A percentile compares a stretch with the other conserved stretches of the same genome.
These are phyloP conservation scores for Anisogramma anomala DNA, from an alignment of 2,329 filamentous ascomycete genomes.

Conservation along the genomic window DNA sequence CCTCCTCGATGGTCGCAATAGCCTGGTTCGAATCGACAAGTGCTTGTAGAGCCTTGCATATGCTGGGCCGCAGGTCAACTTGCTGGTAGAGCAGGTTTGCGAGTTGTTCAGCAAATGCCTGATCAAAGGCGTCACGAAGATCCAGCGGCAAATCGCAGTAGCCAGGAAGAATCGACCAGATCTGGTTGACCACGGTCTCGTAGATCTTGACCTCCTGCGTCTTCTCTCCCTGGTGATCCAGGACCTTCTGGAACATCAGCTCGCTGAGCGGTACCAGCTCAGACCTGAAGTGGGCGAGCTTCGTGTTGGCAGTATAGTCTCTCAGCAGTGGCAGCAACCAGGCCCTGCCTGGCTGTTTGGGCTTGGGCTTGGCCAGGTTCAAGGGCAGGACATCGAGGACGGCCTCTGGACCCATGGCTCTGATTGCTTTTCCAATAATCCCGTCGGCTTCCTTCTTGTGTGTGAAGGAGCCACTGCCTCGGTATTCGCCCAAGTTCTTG, in stretches of 20 bases:
- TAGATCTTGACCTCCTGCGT: conserved; percentile 97
- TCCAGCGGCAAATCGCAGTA: conserved; percentile 92
- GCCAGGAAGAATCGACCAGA: conserved; percentile 85
- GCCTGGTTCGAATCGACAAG: conserved; percentile 87
- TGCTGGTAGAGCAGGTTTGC: conserved; percentile 91
- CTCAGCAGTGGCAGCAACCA: conserved; percentile 91
- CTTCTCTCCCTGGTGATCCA: conserved; percentile 77
- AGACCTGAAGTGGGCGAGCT: conserved; percentile 69
- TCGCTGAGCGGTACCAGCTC: conserved; percentile 87
- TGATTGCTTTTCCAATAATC: conserved; percentile 76
- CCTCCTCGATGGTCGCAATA: conserved; percentile 56
- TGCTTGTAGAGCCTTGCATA: conserved; percentile 77
- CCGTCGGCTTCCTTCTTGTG: conserved; percentile 93
- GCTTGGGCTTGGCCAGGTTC: conserved; percentile 67
- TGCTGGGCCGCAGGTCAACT: conserved; percentile 70
- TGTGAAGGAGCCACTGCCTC: conserved; percentile 75
- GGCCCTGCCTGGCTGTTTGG: conserved; percentile 72
- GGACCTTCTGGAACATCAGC: conserved; percentile 74
- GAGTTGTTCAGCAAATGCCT: conserved; percentile 76
- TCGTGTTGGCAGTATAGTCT: conserved; percentile 81
- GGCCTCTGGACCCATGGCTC: conserved; percentile 78
- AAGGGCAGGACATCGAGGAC: conserved; percentile 74
- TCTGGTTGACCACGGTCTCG: conserved; percentile 89
- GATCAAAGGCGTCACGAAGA: conserved; percentile 64
- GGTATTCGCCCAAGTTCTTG: conserved; percentile 72